These are phyloP conservation scores for Lepiota brunneoincarnata DNA, from an alignment of 768 basidiomycete genomes.

Conservation along the genomic window DNA sequence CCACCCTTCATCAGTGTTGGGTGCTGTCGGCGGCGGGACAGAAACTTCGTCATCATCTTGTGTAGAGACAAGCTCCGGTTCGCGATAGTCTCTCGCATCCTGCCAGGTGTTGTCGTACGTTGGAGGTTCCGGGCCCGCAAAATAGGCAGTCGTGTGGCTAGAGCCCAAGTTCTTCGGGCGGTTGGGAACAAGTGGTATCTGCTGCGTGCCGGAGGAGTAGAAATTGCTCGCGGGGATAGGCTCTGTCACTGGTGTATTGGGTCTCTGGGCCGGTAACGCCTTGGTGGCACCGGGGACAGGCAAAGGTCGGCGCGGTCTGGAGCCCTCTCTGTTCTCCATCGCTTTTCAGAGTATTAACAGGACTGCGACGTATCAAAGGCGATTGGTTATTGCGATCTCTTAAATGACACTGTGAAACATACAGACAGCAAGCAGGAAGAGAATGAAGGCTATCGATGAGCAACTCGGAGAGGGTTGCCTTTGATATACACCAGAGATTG, in stretches of 20 bases:
- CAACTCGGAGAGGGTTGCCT: constrained; percentile 1
- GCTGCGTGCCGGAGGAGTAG: constrained; percentile 28
- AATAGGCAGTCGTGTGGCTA: constrained; percentile 35
- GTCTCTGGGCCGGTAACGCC: constrained; percentile 29
- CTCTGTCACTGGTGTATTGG: constrained; percentile 37
- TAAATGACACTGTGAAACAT: constrained; percentile 7
- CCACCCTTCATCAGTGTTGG: constrained; percentile 18
- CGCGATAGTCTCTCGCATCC: constrained; percentile 40
- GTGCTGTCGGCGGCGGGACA: constrained; percentile 38
- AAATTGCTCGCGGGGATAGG: constrained; percentile 23
- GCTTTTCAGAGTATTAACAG: not conserved
- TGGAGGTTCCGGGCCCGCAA: constrained; percentile 34
- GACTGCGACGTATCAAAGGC: not conserved
- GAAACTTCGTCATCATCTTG: constrained; percentile 32
- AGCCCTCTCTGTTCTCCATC: constrained; percentile 50
- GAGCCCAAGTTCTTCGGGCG: constrained; percentile 42
- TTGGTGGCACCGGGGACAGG: constrained; percentile 39
- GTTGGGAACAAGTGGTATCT: constrained; percentile 36
- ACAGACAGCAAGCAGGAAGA: constrained; percentile 7
- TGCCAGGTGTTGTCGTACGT: constrained; percentile 27
- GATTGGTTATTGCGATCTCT: not conserved
- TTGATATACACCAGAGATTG: not conserved
- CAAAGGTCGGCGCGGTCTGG: constrained; percentile 44
- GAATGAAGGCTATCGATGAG: constrained; percentile 9
- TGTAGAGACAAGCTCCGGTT: constrained; percentile 56